Conservation (phyloP, 257 asterid genomes). For the Eustoma russellianum region DNA sequence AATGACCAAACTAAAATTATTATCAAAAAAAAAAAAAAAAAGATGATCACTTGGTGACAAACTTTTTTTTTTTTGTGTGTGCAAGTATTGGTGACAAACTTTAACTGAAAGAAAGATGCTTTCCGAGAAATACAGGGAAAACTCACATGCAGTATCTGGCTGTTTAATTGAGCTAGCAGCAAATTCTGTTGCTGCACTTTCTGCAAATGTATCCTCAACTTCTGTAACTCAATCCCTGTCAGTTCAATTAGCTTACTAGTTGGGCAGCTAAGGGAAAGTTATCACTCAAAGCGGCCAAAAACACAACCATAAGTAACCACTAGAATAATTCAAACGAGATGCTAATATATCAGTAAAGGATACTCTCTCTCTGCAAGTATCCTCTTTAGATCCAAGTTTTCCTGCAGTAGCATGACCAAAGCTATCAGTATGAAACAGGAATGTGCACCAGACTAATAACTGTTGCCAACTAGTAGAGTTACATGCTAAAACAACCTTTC, state of each 20-base stretch:
- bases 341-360: constrained; percentile 25
- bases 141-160: constrained; percentile 51
- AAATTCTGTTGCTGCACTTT: constrained; percentile 61
- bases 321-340: neutral
- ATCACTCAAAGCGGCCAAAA: neutral
- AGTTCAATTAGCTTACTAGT: constrained; percentile 55
- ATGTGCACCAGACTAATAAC: neutral
- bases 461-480: constrained; percentile 4
- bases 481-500: constrained; percentile 28
- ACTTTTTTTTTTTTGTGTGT: too few species aligned
- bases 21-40: constrained; percentile 1
- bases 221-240: constrained; percentile 53
- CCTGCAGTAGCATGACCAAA: constrained; percentile 29
- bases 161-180: constrained; percentile 48
- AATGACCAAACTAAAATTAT: constrained; percentile 3
- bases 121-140: neutral
- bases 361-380: constrained; percentile 66
- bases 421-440: constrained; percentile 9
- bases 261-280: constrained; percentile 23
- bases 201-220: constrained; percentile 38
- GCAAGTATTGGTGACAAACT: too few species aligned
- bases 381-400: constrained; percentile 41
- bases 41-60: neutral
- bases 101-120: neutral
- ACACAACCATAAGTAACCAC: constrained; percentile 1